Percentiles rank a stretch among this genome's conserved stretches.
phyloP scores from a whole-genome alignment of 768 basidiomycete genomes.

The Neoboletus subvelutipes region DNA sequence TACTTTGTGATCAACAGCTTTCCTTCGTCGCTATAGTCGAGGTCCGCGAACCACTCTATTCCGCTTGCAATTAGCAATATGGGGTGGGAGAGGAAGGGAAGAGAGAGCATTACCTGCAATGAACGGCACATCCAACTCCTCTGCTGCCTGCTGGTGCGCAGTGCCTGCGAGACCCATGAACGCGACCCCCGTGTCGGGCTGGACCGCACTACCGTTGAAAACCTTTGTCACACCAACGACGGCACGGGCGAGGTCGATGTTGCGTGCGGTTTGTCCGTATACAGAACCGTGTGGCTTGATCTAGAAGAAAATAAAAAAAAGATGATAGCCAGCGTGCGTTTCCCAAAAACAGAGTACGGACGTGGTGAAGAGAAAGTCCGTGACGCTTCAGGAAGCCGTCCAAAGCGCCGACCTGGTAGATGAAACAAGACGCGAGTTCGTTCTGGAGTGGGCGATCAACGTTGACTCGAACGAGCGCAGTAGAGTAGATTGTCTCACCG shows the following conservation, averaged over 20 bases:
- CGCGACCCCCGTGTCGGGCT: constrained; percentile 37
- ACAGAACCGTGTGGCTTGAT: constrained; percentile 63
- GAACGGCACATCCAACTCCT: constrained; percentile 55
- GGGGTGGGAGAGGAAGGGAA: background rate
- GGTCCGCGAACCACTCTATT: constrained; percentile 65
- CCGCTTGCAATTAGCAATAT: background rate
- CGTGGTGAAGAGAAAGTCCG: constrained; percentile 55
- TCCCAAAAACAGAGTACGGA: constrained; percentile 23
- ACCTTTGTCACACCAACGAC: constrained; percentile 52
- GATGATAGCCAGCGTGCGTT: background rate
- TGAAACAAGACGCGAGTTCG: constrained; percentile 55
- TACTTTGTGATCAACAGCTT: constrained; percentile 62
- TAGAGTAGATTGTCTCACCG: constrained; percentile 36
- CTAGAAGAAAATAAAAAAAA: constrained; percentile 26
- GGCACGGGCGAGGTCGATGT: constrained; percentile 54
- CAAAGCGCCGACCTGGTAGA: constrained; percentile 69
- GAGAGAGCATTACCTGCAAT: constrained; percentile 47
- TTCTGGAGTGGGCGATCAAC: constrained; percentile 34
- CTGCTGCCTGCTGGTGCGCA: constrained; percentile 55
- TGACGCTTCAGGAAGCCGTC: constrained; percentile 56
- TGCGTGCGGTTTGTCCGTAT: constrained; percentile 58
- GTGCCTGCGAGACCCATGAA: constrained; percentile 67
- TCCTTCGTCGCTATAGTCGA: constrained; percentile 57
- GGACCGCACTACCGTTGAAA: constrained; percentile 36
- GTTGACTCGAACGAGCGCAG: background rate